Evolutionary conservation across 2,329 filamentous ascomycete genomes (phyloP).

Genomic region (Xylaria hypoxylon): DNA sequence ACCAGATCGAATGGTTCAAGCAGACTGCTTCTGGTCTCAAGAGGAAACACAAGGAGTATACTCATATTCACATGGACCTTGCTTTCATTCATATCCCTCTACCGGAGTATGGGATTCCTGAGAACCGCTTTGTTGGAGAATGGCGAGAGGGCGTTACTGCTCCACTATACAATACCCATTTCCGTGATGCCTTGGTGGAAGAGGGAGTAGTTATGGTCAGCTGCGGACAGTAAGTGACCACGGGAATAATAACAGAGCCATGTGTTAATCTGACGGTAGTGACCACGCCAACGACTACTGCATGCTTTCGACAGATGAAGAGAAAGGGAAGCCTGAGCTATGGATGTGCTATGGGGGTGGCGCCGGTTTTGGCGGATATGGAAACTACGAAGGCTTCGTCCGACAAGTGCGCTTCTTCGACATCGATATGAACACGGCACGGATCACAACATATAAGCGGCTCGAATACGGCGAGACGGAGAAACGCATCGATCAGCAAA

Average conservation of each 20-base stretch:
- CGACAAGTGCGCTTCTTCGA: conserved; percentile 90
- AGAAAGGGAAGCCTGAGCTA: conserved; percentile 71
- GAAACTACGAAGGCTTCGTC: conserved; percentile 86
- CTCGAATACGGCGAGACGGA: conserved; percentile 74
- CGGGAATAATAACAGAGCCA: neutral
- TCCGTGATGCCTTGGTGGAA: conserved; percentile 87
- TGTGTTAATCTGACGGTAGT: conserved; percentile 54
- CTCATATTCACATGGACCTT: conserved; percentile 92
- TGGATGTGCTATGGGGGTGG: conserved; percentile 99
- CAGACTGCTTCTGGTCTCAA: conserved; percentile 79
- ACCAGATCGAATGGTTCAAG: conserved; percentile 95
- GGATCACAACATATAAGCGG: conserved; percentile 92
- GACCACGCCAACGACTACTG: conserved; percentile 99
- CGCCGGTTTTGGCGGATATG: conserved; percentile 93
- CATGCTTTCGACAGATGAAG: conserved; percentile 70
- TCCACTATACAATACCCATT: conserved; percentile 90
- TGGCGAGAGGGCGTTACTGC: conserved; percentile 89
- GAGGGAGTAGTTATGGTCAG: conserved; percentile 88
- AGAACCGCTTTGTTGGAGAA: conserved; percentile 72
- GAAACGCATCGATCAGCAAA: conserved; percentile 70
- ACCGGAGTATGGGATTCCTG: conserved; percentile 80
- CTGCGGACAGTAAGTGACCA: conserved; percentile 81
- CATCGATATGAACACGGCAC: conserved; percentile 89
- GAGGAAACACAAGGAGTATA: conserved; percentile 84
- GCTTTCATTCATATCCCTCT: conserved; percentile 98